phyloP scores from a whole-genome alignment of 441 rosid species.

The Adansonia rubrostipa region DNA sequence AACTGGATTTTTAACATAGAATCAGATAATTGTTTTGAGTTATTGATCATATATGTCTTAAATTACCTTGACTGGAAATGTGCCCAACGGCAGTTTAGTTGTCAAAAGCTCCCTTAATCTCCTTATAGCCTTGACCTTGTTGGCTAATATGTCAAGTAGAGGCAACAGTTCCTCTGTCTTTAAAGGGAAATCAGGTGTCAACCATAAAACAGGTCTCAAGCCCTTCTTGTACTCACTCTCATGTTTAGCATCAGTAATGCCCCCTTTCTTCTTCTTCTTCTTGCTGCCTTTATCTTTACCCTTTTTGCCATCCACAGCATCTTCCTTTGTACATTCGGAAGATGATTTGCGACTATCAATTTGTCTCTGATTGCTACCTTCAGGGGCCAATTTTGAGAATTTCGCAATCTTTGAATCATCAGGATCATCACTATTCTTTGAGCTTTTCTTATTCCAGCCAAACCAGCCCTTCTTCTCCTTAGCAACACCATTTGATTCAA shows the following conservation, averaged over 20 bases:
- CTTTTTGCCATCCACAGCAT: slow-evolving; percentile 57
- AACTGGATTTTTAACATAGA: slow-evolving; percentile 20
- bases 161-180: slow-evolving; percentile 92
- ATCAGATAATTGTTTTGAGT: neutral
- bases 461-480: slow-evolving; percentile 97
- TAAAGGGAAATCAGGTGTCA: slow-evolving; percentile 92
- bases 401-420: slow-evolving; percentile 78
- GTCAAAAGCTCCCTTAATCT: slow-evolving; percentile 98
- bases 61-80: slow-evolving; percentile 96
- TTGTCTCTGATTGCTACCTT: slow-evolving; percentile 64
- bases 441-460: slow-evolving; percentile 89
- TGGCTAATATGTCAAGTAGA: slow-evolving; percentile 92
- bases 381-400: slow-evolving; percentile 78
- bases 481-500: slow-evolving; percentile 57
- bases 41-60: neutral
- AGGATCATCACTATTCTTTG: slow-evolving; percentile 60
- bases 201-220: slow-evolving; percentile 92
- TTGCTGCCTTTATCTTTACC: slow-evolving; percentile 75
- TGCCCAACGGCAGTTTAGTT: slow-evolving; percentile 88
- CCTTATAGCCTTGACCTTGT: slow-evolving; percentile 95
- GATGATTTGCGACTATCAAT: slow-evolving; percentile 59
- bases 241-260: slow-evolving; percentile 56
- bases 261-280: slow-evolving; percentile 82
- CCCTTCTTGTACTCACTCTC: slow-evolving; percentile 98
- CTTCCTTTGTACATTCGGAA: slow-evolving; percentile 64